Percentiles rank a stretch among this genome's conserved stretches.
These are phyloP conservation scores for Phyllosticta citrichinensis DNA, from an alignment of 2,329 filamentous ascomycete species.

Conservation along the genomic window DNA sequence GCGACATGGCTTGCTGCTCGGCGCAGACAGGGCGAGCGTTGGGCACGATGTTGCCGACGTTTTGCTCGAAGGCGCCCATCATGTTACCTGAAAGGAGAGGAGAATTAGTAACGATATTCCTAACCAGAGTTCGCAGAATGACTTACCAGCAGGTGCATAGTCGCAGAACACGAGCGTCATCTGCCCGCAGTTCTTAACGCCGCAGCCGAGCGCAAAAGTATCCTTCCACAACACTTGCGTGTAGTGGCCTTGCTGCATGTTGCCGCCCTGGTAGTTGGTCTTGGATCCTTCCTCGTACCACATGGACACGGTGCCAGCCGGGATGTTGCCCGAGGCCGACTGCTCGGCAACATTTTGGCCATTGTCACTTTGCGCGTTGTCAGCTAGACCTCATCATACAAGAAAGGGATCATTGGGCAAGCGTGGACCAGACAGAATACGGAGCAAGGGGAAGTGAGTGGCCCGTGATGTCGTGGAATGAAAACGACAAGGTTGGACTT, in stretches of 20 bases:
- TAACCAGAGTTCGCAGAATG: too few species aligned
- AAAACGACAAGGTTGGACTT: neutral
- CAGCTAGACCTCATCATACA: neutral
- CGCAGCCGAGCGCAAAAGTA: neutral
- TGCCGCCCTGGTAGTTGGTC: neutral
- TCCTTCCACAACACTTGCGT: neutral
- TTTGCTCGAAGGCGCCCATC: neutral
- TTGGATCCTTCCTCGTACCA: neutral
- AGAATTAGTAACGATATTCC: too few species aligned
- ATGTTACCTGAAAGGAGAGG: neutral
- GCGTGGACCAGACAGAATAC: neutral
- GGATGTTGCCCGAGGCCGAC: neutral
- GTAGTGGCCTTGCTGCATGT: neutral
- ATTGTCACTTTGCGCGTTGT: neutral
- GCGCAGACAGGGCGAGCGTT: neutral
- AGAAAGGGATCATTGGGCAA: neutral
- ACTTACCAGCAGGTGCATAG: neutral
- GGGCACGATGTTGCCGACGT: neutral
- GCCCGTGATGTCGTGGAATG: neutral
- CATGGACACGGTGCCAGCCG: neutral
- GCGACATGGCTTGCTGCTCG: neutral
- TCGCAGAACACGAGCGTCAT: neutral
- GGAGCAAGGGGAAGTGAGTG: neutral
- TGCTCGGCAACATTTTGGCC: neutral
- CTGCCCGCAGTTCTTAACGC: neutral